These are phyloP conservation scores for Vaccinium myrtillus DNA, from an alignment of 148 eudicot genomes.

Conservation along the genomic window DNA sequence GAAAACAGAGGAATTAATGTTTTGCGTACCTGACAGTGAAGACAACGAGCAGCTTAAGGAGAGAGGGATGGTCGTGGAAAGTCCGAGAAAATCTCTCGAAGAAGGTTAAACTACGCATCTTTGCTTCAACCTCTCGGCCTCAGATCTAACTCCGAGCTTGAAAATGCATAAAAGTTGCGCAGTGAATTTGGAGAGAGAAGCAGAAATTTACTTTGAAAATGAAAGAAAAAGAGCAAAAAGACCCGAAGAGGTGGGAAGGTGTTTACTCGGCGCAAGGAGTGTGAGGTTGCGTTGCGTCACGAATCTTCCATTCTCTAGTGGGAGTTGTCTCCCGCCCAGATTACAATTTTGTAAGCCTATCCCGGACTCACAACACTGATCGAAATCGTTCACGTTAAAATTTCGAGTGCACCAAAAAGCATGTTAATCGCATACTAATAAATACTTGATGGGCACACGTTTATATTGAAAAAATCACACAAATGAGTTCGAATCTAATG, in stretches of 20 bases:
- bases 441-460: too few species aligned
- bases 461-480: too few species aligned
- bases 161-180: neutral
- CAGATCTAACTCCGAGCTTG: constrained; percentile 7
- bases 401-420: too few species aligned
- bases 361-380: too few species aligned
- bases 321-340: too few species aligned
- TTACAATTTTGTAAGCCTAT: too few species aligned
- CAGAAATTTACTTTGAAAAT: neutral
- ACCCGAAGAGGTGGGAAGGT: constrained; percentile 15
- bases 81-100: constrained; percentile 25
- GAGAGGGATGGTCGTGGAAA: constrained; percentile 39
- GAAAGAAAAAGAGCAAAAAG: neutral
- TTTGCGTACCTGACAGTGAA: constrained; percentile 37
- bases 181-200: constrained; percentile 36
- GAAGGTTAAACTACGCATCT: neutral
- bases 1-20: neutral
- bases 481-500: too few species aligned
- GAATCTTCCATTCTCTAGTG: neutral
- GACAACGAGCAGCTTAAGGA: constrained; percentile 45
- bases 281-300: neutral
- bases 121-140: neutral
- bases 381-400: too few species aligned
- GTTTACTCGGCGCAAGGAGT: too few species aligned
- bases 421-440: too few species aligned